phyloP scores from a whole-genome alignment of 768 basidiomycete genomes.

The Leccinum imitatum region DNA sequence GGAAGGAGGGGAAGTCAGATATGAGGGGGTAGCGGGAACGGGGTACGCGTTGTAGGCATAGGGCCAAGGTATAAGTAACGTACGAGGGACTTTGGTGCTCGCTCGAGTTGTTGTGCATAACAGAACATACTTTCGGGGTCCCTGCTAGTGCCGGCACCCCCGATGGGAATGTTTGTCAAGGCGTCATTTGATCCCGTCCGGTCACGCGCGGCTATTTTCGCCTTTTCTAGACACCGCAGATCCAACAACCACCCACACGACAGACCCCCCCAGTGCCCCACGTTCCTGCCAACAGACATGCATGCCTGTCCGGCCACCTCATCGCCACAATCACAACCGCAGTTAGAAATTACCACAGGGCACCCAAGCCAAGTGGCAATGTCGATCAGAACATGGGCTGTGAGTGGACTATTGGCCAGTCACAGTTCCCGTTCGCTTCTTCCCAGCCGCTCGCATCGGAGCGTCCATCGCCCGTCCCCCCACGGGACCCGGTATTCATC shows the following conservation, averaged over 20 bases:
- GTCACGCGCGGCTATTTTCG: conserved; percentile 18
- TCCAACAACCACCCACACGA: conserved; percentile 11
- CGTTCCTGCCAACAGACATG: background rate
- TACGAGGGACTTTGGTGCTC: conserved; percentile 10
- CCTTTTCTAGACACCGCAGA: conserved; percentile 22
- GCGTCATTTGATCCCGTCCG: conserved; percentile 27
- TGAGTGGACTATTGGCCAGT: background rate
- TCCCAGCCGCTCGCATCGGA: conserved; percentile 20
- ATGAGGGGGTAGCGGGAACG: conserved; percentile 10
- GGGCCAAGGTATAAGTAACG: conserved; percentile 35
- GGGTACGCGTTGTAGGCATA: conserved; percentile 24
- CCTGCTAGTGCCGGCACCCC: conserved; percentile 16
- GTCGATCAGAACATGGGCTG: background rate
- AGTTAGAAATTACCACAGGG: background rate
- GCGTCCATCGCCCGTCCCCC: background rate
- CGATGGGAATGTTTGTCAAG: conserved; percentile 21
- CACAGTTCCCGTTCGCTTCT: background rate
- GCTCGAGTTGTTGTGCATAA: conserved; percentile 4
- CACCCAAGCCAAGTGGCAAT: background rate
- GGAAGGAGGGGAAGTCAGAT: background rate
- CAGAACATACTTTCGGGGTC: conserved; percentile 22
- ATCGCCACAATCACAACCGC: conserved; percentile 9
- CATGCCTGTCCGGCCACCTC: conserved; percentile 1
- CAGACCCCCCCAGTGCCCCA: background rate
- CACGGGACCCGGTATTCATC: conserved; percentile 7